Base-by-base conservation (phyloP, 1,139 yeast genomes). In the Saccharomyces pastorianus region DNA sequence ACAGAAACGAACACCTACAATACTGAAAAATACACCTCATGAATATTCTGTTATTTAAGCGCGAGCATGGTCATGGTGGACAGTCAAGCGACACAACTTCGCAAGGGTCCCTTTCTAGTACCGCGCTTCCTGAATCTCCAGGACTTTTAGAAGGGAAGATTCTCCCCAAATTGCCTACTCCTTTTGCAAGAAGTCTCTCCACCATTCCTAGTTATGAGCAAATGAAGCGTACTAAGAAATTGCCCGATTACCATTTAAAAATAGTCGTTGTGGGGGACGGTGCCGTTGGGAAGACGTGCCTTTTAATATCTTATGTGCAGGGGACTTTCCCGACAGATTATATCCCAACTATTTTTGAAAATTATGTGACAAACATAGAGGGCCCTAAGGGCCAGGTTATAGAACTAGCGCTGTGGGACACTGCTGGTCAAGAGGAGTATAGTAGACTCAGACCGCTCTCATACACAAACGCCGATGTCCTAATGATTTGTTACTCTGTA, bases 381-480 rank as follows among this genome's bases (percentile, higher is more conserved):
- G 77, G 84, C 0, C 83, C 88, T 1, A 72, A 73, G 52, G 64
- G 65, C 8, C 58, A 62, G 54, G 51, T 77, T 76, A 78, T 84
- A 56, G 95, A 82, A 71, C 75, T 88, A 64, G 93, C 87, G 28
- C 71, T 88, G 49, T 88, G 96, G 95, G 98, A 91, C 70, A 89
- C 97, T 0, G 96, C 96, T 0, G 96, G 96, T 3, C 96, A 89
- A 71, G 96, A 89, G 70, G 96, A 88, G 68, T 89, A 88, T 68
- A 95, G 87, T 68, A 72, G 96, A 55, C 73, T 89, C 57, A 75
- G 97, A 60, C 95, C 96, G 8, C 75, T 90, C 55, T 81, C 88
- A 56, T 90, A 90, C 67, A 90, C 93, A 8, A 95, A 87, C 61
- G 90, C 85, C 3, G 88, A 88, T 67, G 71, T 89, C 1, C 71